phyloP scores from a whole-genome alignment of 2,329 filamentous ascomycete genomes.

The Aspergillus aculeatus region DNA sequence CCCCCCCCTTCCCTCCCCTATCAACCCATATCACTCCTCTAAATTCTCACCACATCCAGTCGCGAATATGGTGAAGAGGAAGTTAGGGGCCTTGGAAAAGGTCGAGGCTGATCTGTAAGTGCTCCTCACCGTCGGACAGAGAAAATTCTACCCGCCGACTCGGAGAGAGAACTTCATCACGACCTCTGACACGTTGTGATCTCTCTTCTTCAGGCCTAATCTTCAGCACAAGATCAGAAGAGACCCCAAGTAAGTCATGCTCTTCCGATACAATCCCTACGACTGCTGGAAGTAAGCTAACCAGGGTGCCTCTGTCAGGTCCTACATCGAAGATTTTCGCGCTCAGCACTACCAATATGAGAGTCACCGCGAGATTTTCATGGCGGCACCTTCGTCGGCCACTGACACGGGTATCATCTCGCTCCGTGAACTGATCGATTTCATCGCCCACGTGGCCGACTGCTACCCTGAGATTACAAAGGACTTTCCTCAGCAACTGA shows the following conservation, averaged over 20 bases:
- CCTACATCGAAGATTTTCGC: slow-evolving; percentile 85
- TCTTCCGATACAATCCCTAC: no score
- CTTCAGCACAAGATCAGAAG: slow-evolving; percentile 87
- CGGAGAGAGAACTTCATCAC: slow-evolving; percentile 13
- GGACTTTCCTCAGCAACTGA: slow-evolving; percentile 76
- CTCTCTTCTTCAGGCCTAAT: slow-evolving; percentile 59
- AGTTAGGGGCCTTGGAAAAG: slow-evolving; percentile 90
- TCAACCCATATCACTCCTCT: slow-evolving; percentile 52
- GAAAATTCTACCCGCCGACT: neutral
- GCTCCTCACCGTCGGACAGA: neutral
- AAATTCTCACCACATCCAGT: slow-evolving; percentile 8
- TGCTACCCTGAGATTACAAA: slow-evolving; percentile 82
- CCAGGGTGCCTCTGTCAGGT: slow-evolving; percentile 49
- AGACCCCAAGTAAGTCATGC: slow-evolving; percentile 67
- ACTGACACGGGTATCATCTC: slow-evolving; percentile 77
- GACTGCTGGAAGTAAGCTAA: slow-evolving; percentile 34
- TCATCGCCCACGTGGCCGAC: slow-evolving; percentile 89
- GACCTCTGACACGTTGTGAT: slow-evolving; percentile 24
- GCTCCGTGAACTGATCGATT: slow-evolving; percentile 87
- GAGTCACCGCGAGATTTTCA: slow-evolving; percentile 85
- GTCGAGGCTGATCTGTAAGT: slow-evolving; percentile 80
- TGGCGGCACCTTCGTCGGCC: slow-evolving; percentile 75
- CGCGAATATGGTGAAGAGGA: slow-evolving; percentile 72
- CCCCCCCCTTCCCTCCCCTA: slow-evolving; percentile 70
- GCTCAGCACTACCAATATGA: slow-evolving; percentile 91